phyloP scores from a whole-genome alignment of 192 early-diverging fungal species.

The Coemansia sp. region DNA sequence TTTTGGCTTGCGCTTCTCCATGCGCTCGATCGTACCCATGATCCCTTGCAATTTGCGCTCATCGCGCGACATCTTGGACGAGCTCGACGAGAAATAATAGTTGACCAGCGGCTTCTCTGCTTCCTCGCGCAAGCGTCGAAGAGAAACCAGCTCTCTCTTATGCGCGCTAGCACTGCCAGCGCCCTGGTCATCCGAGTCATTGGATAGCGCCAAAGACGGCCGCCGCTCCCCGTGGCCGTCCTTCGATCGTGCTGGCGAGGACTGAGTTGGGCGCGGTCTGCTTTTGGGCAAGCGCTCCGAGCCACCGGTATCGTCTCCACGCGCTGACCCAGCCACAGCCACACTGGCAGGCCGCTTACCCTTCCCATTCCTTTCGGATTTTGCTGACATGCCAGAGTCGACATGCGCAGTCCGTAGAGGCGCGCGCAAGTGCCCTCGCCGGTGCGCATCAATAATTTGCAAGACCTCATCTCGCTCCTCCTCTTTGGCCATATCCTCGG shows the following conservation, averaged over 20 bases:
- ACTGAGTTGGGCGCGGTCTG: conserved; percentile 2
- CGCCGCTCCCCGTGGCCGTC: background rate
- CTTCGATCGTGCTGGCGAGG: background rate
- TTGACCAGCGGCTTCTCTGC: conserved; percentile 49
- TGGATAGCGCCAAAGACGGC: background rate
- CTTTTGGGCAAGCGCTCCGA: conserved; percentile 5
- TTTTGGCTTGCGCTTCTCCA: conserved; percentile 62
- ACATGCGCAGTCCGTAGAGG: background rate
- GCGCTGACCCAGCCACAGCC: background rate
- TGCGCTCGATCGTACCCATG: conserved; percentile 62
- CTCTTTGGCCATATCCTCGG: conserved; percentile 59
- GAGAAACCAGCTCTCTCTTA: conserved; percentile 32
- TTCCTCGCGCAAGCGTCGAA: conserved; percentile 40
- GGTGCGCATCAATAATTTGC: conserved; percentile 25
- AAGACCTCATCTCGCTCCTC: conserved; percentile 49
- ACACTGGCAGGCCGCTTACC: conserved; percentile 12
- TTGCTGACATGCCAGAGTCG: background rate
- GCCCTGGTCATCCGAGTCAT: conserved; percentile 3
- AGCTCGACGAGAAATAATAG: conserved; percentile 48
- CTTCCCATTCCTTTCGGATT: conserved; percentile 7
- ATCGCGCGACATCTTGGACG: conserved; percentile 62
- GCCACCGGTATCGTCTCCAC: background rate
- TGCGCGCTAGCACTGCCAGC: background rate
- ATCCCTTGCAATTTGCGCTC: conserved; percentile 71
- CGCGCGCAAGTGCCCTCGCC: background rate